Conservation (phyloP, 805 yeast species). For the Wickerhamiella musiphila region DNA sequence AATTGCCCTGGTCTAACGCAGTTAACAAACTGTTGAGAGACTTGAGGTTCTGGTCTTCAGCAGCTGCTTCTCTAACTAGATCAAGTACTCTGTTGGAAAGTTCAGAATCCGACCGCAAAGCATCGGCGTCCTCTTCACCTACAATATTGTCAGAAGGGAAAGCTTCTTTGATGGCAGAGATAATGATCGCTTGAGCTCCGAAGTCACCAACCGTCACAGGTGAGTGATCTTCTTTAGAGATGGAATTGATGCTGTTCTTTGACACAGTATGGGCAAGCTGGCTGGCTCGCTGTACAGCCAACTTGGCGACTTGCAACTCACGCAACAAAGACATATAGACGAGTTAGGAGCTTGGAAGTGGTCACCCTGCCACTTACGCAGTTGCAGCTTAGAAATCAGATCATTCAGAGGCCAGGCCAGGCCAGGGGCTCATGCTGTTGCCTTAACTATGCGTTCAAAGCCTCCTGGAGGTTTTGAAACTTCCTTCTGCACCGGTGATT, state of each 20-base stretch:
- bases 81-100: constrained; percentile 40
- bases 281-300: constrained; percentile 83
- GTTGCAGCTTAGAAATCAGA: neutral
- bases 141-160: constrained; percentile 79
- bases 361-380: neutral
- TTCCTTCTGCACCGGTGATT: no score
- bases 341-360: neutral
- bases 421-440: neutral
- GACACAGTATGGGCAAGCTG: constrained; percentile 47
- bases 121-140: constrained; percentile 82
- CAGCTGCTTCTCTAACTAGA: constrained; percentile 38
- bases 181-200: constrained; percentile 87
- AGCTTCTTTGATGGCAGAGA: constrained; percentile 57
- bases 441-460: no score
- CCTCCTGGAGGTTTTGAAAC: no score
- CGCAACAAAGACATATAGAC: constrained; percentile 5
- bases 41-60: constrained; percentile 15
- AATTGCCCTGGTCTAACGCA: constrained; percentile 64
- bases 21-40: constrained; percentile 35
- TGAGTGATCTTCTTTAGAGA: constrained; percentile 72
- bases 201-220: constrained; percentile 95
- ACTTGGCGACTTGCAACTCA: constrained; percentile 66
- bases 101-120: constrained; percentile 34
- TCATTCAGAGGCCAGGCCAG: neutral
- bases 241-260: constrained; percentile 13